These are phyloP conservation scores for Solanum commersonii DNA, from an alignment of 257 asterid species.

Conservation along the genomic window DNA sequence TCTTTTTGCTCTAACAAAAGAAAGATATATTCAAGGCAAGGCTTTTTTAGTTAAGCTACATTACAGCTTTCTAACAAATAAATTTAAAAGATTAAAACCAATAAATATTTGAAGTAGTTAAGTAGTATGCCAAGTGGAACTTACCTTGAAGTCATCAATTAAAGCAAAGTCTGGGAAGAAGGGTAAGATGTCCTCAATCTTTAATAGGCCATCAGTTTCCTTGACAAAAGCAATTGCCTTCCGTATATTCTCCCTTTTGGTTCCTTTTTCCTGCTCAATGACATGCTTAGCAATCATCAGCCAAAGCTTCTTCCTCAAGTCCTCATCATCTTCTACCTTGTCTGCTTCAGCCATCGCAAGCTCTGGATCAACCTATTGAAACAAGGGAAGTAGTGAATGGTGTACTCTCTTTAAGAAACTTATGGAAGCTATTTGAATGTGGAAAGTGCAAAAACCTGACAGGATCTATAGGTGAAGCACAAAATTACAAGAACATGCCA, in stretches of 20 bases:
- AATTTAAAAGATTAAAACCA: neutral
- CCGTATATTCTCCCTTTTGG: constrained; percentile 94
- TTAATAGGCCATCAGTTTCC: constrained; percentile 93
- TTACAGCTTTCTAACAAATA: neutral
- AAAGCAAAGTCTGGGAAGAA: constrained; percentile 93
- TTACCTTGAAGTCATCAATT: constrained; percentile 93
- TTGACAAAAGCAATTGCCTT: constrained; percentile 96
- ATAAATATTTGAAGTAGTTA: neutral
- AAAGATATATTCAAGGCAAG: neutral
- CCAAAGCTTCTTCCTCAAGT: constrained; percentile 92
- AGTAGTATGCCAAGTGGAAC: neutral
- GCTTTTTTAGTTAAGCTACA: neutral
- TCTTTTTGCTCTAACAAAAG: neutral
- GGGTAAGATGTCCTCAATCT: constrained; percentile 95
- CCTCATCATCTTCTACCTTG: constrained; percentile 98
- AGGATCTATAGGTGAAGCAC: neutral
- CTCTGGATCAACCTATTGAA: constrained; percentile 80
- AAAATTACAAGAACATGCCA: neutral
- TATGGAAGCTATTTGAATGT: neutral
- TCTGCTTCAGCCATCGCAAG: constrained; percentile 99
- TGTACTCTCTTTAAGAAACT: neutral
- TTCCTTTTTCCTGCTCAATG: constrained; percentile 88
- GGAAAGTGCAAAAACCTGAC: neutral
- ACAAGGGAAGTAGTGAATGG: neutral
- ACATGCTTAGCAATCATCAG: constrained; percentile 98